These are phyloP conservation scores for Parachaetomium inaequale DNA, from an alignment of 495 filamentous ascomycete genomes.

Conservation along the genomic window DNA sequence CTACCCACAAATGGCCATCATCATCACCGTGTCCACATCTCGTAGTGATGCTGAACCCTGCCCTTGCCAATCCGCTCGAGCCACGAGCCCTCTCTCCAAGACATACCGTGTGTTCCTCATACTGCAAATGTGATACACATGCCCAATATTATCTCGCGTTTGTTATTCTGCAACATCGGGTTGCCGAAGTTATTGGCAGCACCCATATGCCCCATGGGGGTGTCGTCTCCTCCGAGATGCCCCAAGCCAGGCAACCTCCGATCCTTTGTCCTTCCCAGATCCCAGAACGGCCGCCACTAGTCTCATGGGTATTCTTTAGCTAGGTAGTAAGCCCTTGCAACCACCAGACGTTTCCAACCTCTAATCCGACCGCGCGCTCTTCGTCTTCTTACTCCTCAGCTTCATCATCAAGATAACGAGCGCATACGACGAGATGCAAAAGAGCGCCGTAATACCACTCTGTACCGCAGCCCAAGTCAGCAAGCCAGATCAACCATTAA, in stretches of 20 bases:
- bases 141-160: too few species aligned
- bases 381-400: constrained; percentile 28
- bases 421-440: constrained; percentile 29
- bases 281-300: too few species aligned
- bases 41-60: background rate
- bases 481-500: background rate
- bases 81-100: background rate
- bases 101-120: constrained; percentile 12
- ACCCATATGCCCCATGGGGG: constrained; percentile 11
- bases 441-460: constrained; percentile 43
- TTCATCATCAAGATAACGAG: constrained; percentile 30
- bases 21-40: background rate
- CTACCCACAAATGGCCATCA: background rate
- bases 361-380: constrained; percentile 25
- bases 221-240: background rate
- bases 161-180: background rate
- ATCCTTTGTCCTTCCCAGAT: too few species aligned
- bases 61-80: constrained; percentile 5
- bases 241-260: background rate
- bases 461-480: background rate
- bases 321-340: too few species aligned
- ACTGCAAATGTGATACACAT: too few species aligned
- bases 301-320: too few species aligned
- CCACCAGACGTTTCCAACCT: too few species aligned
- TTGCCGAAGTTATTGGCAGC: constrained; percentile 22